Evolutionary conservation across 1,284 basidiomycete genomes (phyloP).

Genomic region (Cryptococcus maquisensis): DNA sequence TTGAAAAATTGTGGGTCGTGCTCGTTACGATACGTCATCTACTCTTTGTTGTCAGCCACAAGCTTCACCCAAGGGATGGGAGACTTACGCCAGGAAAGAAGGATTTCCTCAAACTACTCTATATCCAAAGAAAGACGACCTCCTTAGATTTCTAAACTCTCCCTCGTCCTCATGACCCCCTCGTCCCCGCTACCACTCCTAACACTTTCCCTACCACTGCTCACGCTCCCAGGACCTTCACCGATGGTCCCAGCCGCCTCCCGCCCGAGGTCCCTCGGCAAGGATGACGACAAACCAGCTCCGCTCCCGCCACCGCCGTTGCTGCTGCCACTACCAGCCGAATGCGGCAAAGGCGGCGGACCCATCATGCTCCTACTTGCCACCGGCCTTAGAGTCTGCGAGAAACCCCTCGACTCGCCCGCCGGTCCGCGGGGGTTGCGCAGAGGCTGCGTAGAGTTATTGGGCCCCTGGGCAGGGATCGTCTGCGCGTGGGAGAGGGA

Average conservation of each 20-base stretch:
- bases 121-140: no score
- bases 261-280: background rate
- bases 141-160: constrained; percentile 22
- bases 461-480: background rate
- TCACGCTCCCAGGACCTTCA: background rate
- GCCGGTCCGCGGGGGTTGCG: constrained; percentile 44
- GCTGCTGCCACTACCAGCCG: constrained; percentile 20
- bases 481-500: constrained; percentile 5
- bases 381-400: constrained; percentile 6
- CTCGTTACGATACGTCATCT: background rate
- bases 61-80: no score
- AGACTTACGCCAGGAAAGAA: no score
- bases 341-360: constrained; percentile 13
- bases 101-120: no score
- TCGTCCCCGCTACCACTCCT: background rate
- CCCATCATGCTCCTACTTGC: constrained; percentile 16
- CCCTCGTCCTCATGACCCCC: constrained; percentile 22
- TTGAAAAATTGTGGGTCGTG: background rate
- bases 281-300: background rate
- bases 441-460: constrained; percentile 19
- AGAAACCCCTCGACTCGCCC: constrained; percentile 38
- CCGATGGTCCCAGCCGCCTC: background rate
- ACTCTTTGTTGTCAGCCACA: background rate
- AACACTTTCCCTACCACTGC: background rate
- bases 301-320: background rate